Conservation (phyloP, 495 filamentous ascomycete genomes). For the Aspergillus nanangensis region DNA sequence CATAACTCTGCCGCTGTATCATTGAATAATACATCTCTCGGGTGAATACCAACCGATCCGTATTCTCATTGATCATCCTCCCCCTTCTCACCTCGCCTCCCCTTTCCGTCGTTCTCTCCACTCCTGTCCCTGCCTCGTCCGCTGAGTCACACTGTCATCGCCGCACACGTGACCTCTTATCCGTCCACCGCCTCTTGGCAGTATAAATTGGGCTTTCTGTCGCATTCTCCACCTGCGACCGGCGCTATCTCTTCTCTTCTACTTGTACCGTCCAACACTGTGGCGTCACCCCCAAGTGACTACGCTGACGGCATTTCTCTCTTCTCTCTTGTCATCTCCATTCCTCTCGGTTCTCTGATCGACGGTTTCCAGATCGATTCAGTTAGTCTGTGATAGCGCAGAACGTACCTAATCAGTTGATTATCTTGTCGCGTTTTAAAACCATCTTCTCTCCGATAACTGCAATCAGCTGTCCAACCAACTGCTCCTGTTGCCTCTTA, state of each 20-base stretch:
- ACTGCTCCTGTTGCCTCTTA: slow-evolving; percentile 15
- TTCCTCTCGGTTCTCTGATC: slow-evolving; percentile 15
- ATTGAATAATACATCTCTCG: too few relatives aligned
- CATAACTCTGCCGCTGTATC: too few relatives aligned
- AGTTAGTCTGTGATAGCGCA: slow-evolving; percentile 31
- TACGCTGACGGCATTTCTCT: slow-evolving; percentile 13
- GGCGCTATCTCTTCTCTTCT: slow-evolving; percentile 19
- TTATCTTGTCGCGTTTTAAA: slow-evolving; percentile 21
- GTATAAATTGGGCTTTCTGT: slow-evolving; percentile 41
- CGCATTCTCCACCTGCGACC: slow-evolving; percentile 45
- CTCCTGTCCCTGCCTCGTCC: slow-evolving; percentile 10
- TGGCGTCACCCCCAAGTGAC: slow-evolving; percentile 15
- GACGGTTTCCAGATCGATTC: slow-evolving; percentile 23
- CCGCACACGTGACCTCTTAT: slow-evolving; percentile 34
- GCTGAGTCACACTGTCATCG: slow-evolving; percentile 21
- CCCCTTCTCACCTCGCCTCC: slow-evolving; percentile 4
- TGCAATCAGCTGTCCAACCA: slow-evolving; percentile 14
- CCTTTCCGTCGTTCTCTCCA: slow-evolving; percentile 9
- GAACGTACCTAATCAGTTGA: slow-evolving; percentile 27
- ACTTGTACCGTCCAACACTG: slow-evolving; percentile 17
- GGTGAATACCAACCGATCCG: too few relatives aligned
- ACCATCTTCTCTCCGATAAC: slow-evolving; percentile 12
- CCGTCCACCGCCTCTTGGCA: slow-evolving; percentile 37
- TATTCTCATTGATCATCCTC: too few relatives aligned
- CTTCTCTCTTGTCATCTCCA: slow-evolving; percentile 25